Base-by-base conservation (phyloP, 2,329 filamentous ascomycete genomes). In the Talaromyces sp. region DNA sequence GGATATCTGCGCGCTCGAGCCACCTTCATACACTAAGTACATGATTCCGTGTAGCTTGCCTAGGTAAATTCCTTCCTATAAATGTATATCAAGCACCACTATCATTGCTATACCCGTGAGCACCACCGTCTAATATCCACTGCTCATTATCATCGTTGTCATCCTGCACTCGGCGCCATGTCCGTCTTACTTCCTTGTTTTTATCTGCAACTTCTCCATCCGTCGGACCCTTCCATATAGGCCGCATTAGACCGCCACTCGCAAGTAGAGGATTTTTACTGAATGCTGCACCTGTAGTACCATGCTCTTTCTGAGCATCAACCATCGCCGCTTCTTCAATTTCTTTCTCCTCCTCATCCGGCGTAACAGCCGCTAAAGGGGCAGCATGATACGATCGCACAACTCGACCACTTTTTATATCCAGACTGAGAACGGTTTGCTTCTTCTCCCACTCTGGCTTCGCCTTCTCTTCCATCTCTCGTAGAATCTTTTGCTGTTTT, bases 361-460 rank as follows among this genome's bases (percentile, higher is more conserved):
- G 65, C 17, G 68, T 69, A 70, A 59, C 22, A 66, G 65, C 49
- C 22, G 74, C 73, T 17, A 69, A 69, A 61, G 73, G 63, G 67
- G 79, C 76, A 72, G 67, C 76, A 70, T 75, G 69, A 73, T 67
- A 79, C 64, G 67, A 77, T 67, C 86, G 87, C 4, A 95, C 88
- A 2, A 96, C 87, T 71, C 89, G 93, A 19, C 90, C 89, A 0
- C 89, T 89, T 8, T 89, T 88, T 0, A 97, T 80, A 74, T 97
- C 92, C 67, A 97, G 91, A 73, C 91, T 94, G 69, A 96, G 86
- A 1, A 97, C 90, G 67, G 95, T 89, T 71, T 86, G 87, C 66
- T 91, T 85, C 84, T 94, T 96, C 80, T 97, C 93, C 77, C 93
- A 97, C 68, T 96, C 93, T 0, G 93, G 92, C 61, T 86, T 83